Conservation (phyloP, 2,329 filamentous ascomycete genomes). For the Verticillium klebahnii region DNA sequence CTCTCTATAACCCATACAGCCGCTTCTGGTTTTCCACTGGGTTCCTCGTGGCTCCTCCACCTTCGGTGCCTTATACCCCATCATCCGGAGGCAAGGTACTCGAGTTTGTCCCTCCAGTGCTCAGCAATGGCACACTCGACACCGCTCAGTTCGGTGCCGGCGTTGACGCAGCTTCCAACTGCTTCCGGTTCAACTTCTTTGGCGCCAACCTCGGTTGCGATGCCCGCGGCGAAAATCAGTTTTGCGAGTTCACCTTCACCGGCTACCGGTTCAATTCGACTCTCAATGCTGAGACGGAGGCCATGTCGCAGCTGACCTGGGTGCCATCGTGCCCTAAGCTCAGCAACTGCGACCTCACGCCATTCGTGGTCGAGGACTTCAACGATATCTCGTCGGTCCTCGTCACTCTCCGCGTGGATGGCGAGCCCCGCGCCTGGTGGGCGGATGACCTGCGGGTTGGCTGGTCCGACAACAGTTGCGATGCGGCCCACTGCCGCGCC, state of each 20-base stretch:
- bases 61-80: constrained; percentile 26
- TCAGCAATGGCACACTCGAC: constrained; percentile 25
- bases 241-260: constrained; percentile 37
- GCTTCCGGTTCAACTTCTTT: constrained; percentile 35
- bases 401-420: constrained; percentile 30
- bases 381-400: constrained; percentile 32
- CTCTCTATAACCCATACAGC: constrained; percentile 32
- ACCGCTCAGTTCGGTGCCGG: constrained; percentile 35
- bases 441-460: constrained; percentile 34
- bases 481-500: constrained; percentile 29
- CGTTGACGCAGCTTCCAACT: constrained; percentile 28
- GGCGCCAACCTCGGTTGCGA: constrained; percentile 34
- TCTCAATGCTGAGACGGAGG: constrained; percentile 22
- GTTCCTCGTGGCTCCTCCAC: constrained; percentile 31
- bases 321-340: constrained; percentile 32
- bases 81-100: constrained; percentile 34
- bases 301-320: constrained; percentile 27
- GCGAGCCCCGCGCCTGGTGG: constrained; percentile 35
- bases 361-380: constrained; percentile 31
- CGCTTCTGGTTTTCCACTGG: constrained; percentile 38
- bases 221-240: constrained; percentile 26
- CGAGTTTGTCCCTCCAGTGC: constrained; percentile 32
- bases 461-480: constrained; percentile 36
- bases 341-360: constrained; percentile 27
- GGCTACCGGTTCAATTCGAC: constrained; percentile 31